Evolutionary conservation across 2,329 filamentous ascomycete species (phyloP), one percentile per base, ranked within the genome.

Genomic region (Bretziella fagacearum): DNA sequence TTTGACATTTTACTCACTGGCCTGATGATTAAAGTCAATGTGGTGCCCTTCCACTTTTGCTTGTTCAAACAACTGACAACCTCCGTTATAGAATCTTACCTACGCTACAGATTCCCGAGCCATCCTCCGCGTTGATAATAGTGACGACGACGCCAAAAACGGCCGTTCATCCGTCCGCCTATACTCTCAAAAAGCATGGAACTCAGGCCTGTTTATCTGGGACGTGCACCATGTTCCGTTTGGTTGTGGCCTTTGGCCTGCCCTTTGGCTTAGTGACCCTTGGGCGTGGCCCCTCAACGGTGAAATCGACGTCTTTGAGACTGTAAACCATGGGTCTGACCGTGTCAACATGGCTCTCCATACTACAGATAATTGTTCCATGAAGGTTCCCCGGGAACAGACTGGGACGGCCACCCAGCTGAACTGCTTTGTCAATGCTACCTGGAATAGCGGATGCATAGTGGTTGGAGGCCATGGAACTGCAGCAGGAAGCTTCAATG

Each of bases 191-290:
- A 63, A 59, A 37, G 69, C 69, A 37, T 81, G 79, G 59, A 59
- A 74, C 55, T 60, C 57, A n/a, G 77, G 77, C 0, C 69, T 81
- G n/a, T 81, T 80, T 60, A 63, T 81, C 55, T 81, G 81, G 55
- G 75, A 81, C 55, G 65, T 81, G 53, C 65, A 69, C 51, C 77
- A 80, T 59, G 72, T 71, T 0, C 77, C 77, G 0, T 72, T 66
- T 54, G 77, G 74, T 35, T 81, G 77, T 55, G 74, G 67, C 3
- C 74, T 69, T 18, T 81, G 74, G 78, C 74, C 75, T 2, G 69
- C 79, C 0, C 65, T 83, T 8, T 82, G 79, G 79, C 64, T 82
- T 5, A 65, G 67, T 0, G 78, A 82, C 56, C 62, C 66, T 1
- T 60, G 57, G 53, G 69, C 77, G 60, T 79, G 77, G 78, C 77